Evolutionary conservation across 2,329 filamentous ascomycete species (phyloP).

Genomic region (Aureobasidium vineae): DNA sequence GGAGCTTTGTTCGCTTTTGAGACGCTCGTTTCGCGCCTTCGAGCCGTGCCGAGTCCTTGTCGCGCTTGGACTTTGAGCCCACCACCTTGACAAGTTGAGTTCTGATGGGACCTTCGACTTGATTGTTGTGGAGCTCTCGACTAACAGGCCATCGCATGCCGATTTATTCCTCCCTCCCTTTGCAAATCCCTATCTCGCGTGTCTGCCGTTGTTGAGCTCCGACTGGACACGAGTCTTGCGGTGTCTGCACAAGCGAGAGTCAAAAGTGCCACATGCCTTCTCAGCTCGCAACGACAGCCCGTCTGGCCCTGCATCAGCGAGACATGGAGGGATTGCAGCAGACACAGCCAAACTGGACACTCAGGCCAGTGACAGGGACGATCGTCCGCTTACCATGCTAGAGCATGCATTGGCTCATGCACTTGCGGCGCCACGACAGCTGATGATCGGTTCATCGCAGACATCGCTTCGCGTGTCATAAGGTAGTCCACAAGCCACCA

Average conservation of each 20-base stretch:
- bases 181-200: constrained; percentile 3
- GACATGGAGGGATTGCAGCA: background rate
- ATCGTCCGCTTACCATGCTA: constrained; percentile 17
- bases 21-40: constrained; percentile 12
- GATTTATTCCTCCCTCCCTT: background rate
- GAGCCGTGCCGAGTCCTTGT: constrained; percentile 1
- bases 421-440: constrained; percentile 7
- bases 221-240: background rate
- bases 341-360: constrained; percentile 1
- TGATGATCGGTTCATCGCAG: constrained; percentile 8
- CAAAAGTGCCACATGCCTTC: constrained; percentile 16
- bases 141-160: background rate
- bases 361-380: constrained; percentile 21
- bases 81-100: background rate
- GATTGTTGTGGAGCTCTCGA: background rate
- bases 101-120: background rate
- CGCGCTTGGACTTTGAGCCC: constrained; percentile 17
- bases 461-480: constrained; percentile 17
- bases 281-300: background rate
- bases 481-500: constrained; percentile 4
- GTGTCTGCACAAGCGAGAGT: constrained; percentile 9
- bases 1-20: constrained; percentile 16
- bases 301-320: constrained; percentile 12
- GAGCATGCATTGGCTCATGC: constrained; percentile 20
- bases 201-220: background rate